Base-by-base conservation (phyloP, 2,329 filamentous ascomycete species). In the Sclerotinia borealis region DNA sequence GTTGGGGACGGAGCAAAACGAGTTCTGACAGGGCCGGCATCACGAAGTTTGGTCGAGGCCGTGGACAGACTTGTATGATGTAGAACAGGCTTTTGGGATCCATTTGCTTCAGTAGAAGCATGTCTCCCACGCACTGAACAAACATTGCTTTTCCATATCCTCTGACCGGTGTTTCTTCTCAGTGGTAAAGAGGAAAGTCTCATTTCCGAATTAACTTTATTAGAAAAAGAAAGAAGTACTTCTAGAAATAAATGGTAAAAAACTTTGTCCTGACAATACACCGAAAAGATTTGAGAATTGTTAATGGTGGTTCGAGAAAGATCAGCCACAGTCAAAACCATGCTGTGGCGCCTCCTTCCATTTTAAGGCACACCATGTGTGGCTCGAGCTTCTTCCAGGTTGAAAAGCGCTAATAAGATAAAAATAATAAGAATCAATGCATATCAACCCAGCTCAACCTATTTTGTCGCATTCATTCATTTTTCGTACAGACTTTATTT, bases 1-100 rank as follows among this genome's bases (percentile, higher is more conserved):
- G 95, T 99, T 0, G 95, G 95, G 1, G 95, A 98, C 0, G 95
- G 95, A 1, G 96, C 95, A 76, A 99, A 99, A 52, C 95, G 88
- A 22, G 95, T 91, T 75, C 91, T 82, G 64, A 85, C 85, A 51
- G 90, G 89, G 8, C 73, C 76, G 34, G 79, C 77, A 34, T 85
- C 43, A 51, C 66, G 83, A 77, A 74, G 67, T 66, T 64, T 56
- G 31, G 41, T 64, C 54, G 64, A 66, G 61, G 59, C 72, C 47
- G 48, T 50, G 22, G 68, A 63, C 22, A 43, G 43, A 61, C 29
- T 60, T 27, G 27, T 41, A 31, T 31, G 36, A 31, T 39, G 55
- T 7, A 34, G 67, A 31, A 34, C 65, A 41, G 34, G 34, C 37
- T 11, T 27, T 47, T 25, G 22, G 25, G 22, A 47, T 47, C 43